Conservation (phyloP, 2,329 filamentous ascomycete species). For the Trichoderma cornu-damae region DNA sequence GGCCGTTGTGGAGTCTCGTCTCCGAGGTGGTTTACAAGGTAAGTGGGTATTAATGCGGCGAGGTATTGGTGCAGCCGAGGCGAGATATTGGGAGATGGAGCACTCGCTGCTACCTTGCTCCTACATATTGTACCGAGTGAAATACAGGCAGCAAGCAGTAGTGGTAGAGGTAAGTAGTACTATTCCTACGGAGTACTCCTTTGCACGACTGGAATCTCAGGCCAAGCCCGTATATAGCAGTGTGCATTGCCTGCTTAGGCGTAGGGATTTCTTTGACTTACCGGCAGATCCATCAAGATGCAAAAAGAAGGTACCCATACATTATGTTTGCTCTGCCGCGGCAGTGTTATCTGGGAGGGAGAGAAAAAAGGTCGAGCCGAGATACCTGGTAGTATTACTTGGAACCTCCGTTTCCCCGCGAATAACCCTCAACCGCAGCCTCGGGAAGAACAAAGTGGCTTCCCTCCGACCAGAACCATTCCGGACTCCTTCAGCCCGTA, state of each 20-base stretch:
- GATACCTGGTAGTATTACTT: not conserved
- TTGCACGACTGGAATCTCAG: too few relatives aligned
- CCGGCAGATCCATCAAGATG: too few relatives aligned
- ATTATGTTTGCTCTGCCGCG: too few relatives aligned
- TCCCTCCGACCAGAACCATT: not conserved
- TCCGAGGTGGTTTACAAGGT: not conserved
- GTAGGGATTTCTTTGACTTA: too few relatives aligned
- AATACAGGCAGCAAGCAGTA: too few relatives aligned
- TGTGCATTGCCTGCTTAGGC: too few relatives aligned
- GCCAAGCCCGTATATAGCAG: too few relatives aligned
- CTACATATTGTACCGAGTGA: too few relatives aligned
- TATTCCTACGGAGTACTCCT: too few relatives aligned
- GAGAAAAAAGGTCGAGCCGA: not conserved
- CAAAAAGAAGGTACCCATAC: too few relatives aligned
- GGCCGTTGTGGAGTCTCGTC: conserved; percentile 7
- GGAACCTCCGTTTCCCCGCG: conserved; percentile 6
- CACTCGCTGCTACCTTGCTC: not conserved
- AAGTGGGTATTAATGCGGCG: not conserved
- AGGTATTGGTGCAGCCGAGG: conserved; percentile 6
- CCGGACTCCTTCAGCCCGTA: not conserved
- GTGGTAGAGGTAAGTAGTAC: too few relatives aligned
- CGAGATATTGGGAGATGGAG: too few relatives aligned
- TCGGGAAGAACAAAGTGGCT: not conserved
- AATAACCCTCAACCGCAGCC: not conserved
- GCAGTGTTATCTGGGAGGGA: not conserved